Base-by-base conservation (phyloP, 2,329 filamentous ascomycete species). In the Aspergillus pseudotamarii region DNA sequence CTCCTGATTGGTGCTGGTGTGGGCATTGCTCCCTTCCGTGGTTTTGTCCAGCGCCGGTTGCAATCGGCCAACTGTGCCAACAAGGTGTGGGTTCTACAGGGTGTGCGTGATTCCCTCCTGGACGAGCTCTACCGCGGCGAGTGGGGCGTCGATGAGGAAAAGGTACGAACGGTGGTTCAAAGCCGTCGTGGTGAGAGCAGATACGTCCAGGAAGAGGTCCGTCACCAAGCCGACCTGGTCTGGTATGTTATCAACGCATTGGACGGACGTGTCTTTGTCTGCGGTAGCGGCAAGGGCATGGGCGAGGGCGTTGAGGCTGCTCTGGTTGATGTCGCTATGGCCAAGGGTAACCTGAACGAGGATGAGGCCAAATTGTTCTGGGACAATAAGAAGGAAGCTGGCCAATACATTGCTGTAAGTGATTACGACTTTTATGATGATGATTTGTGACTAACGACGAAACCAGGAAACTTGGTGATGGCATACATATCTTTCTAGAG, bases 101-200 rank as follows among this genome's bases (percentile, higher is more conserved):
- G 94, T 45, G 89, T 97, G 53, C 91, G 94, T n/a, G 95, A 99
- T 80, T 93, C 91, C 30, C 87, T 96, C 48, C 88, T 98, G 26
- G 95, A 99, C 74, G 95, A 99, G 80, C 89, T 99, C 46, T 99
- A 99, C 82, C 92, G 90, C 63, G 95, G 95, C 70, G 95, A 99
- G 78, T 96, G 96, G 87, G 95, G 95, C 57, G 92, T 95, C 2
- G 91, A 97, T 72, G 94, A 97, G 75, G 88, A 91, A 58, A 89
- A 94, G 75, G 90, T 94, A 57, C 93, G 94, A 81, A 90, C 88
- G 48, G 91, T 95, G 1, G 90, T 94, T 12, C 88, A 95, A 78
- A 92, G 87, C 69, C 89, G 89, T 58, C 85, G 84, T 56, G 91
- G 91, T 53, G 91, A 93, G 70, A 92, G 92, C 66, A 90, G 91